Evolutionary conservation across 73 alveolate genomes (phyloP).

Genomic region (Tetrahymena elliotti): DNA sequence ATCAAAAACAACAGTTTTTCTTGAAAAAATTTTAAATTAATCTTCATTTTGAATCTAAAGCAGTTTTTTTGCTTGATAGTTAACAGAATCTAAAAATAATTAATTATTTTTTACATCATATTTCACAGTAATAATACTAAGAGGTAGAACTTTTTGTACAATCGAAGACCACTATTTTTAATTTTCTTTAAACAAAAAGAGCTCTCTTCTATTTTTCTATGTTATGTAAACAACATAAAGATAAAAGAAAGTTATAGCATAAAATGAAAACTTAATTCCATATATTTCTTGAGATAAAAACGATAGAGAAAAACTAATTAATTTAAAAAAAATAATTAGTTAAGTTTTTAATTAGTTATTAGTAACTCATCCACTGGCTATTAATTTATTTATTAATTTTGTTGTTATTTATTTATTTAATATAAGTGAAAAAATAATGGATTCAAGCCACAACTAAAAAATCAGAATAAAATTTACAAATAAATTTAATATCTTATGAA

Average conservation of each 20-base stretch:
- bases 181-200: background rate
- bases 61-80: background rate
- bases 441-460: too few species aligned
- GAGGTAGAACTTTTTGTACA: background rate
- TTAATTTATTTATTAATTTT: too few species aligned
- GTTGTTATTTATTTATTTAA: too few species aligned
- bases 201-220: background rate
- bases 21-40: background rate
- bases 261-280: background rate
- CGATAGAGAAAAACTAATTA: background rate
- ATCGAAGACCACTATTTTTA: background rate
- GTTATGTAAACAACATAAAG: background rate
- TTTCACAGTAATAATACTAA: background rate
- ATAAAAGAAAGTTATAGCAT: background rate
- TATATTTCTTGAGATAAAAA: background rate
- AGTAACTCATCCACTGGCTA: background rate
- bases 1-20: background rate
- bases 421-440: too few species aligned
- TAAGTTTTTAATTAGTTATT: too few species aligned
- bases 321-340: too few species aligned
- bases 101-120: background rate
- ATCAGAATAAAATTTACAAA: too few species aligned
- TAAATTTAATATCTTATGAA: too few species aligned
- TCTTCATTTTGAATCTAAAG: background rate
- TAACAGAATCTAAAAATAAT: background rate